Evolutionary conservation across 352 stramenopile genomes (phyloP).

Genomic region (Aphanomyces stellatus): DNA sequence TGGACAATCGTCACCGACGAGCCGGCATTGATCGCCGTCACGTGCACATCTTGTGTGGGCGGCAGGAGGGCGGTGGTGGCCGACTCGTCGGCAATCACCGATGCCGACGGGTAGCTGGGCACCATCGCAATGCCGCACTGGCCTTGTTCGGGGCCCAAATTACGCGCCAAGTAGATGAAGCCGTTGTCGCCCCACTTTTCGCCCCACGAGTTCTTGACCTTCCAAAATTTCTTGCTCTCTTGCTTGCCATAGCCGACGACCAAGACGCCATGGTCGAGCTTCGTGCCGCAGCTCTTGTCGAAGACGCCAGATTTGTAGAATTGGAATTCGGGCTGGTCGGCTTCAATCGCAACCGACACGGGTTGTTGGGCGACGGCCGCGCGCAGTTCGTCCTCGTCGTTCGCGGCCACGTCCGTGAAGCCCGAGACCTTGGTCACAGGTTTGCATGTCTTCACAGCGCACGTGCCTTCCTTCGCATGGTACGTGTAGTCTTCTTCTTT

Average conservation of each 20-base stretch:
- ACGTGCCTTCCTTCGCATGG: conserved; percentile 52
- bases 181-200: conserved; percentile 86
- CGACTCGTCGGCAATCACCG: conserved; percentile 21
- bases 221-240: conserved; percentile 85
- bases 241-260: conserved; percentile 92
- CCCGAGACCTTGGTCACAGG: conserved; percentile 79
- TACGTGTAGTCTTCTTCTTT: conserved; percentile 95
- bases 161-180: conserved; percentile 64
- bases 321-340: conserved; percentile 91
- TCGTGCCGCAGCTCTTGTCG: conserved; percentile 67
- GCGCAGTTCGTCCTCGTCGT: conserved; percentile 82
- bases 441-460: conserved; percentile 59
- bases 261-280: conserved; percentile 95
- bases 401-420: conserved; percentile 81
- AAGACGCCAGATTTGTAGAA: conserved; percentile 95
- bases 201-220: conserved; percentile 98
- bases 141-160: conserved; percentile 35
- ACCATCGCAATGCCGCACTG: conserved; percentile 53
- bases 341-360: conserved; percentile 93
- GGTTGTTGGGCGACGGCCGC: conserved; percentile 90
- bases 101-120: conserved; percentile 43
- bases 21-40: background rate
- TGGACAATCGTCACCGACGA: conserved; percentile 71
- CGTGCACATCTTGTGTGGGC: background rate
- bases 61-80: background rate